Evolutionary conservation across 2,329 filamentous ascomycete genomes (phyloP), one percentile per base, ranked within the genome.

Genomic region (Fusarium tjaetaba): DNA sequence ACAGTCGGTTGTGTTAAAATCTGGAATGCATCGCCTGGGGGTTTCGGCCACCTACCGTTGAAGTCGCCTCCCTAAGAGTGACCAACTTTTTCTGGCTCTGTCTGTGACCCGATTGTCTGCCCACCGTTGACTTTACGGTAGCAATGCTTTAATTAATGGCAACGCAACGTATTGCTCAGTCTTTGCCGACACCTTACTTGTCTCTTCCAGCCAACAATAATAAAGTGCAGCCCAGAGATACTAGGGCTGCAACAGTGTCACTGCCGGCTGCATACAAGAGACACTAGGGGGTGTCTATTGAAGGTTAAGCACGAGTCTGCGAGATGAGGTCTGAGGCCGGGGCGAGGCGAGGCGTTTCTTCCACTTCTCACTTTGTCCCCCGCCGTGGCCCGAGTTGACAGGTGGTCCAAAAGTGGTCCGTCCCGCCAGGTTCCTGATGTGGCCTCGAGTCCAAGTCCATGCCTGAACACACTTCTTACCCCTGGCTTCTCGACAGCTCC

Each of bases 351-450:
- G 69, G 76, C 65, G 68, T 62, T 73, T 78, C 65, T 76, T 76
- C 62, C 68, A 68, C 45, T 74, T 64, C 66, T 68, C 56, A 30
- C n/a, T 34, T 16, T 32, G 26, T 28, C 42, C 74, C 75, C 76
- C 76, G 76, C 68, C 65, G 70, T 77, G 69, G 74, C 73, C 68
- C 65, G 70, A 77, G 76, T 77, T 78, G 77, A 78, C 77, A 78
- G 77, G 74, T 73, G 77, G 74, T 70, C 60, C 68, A 61, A 66
- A 70, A 59, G 67, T 76, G 61, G 73, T 73, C 72, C 76, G 74
- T 75, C 69, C 68, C 63, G 73, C 71, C 55, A 74, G 70, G 71
- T 76, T 71, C 71, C 62, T 76, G 64, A 66, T 70, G 71, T 74
- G 72, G 71, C 68, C 71, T 72, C 61, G 71, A 74, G 68, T 70